Evolutionary conservation across 208 protist species (phyloP), one percentile per base, ranked within the genome.

Genomic region (Novymonas esmeraldas): DNA sequence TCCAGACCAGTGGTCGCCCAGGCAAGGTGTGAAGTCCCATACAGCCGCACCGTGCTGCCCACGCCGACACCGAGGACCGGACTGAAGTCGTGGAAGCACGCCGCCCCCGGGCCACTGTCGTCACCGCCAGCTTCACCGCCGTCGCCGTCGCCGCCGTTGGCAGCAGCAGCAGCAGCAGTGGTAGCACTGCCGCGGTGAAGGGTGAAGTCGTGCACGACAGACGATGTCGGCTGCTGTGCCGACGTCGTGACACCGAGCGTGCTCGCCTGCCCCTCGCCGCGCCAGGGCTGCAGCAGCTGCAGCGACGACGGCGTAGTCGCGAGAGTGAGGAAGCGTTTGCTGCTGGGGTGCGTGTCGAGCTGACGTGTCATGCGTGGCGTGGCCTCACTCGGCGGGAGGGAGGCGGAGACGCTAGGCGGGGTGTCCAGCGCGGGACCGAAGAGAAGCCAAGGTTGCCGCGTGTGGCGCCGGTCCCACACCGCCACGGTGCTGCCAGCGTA

Each of bases 401-500:
- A 20, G 26, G 49, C 34, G 1, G 49, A n/a, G 24, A 3, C 36
- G 50, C 16, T 24, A 28, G 36, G 26, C 31, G 14, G 18, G 31
- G 29, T 65, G 31, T 31, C 60, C 44, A 65, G 39, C 51, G 48
- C 68, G 14, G 49, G 44, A 18, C 62, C 64, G 39, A 67, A 70
- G 41, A 67, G 48, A 26, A 71, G 33, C 39, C 49, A 55, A 16
- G 78, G 78, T 31, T 62, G 48, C 41, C 57, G 45, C 24, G 52
- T 36, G 59, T 67, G 61, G 28, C 78, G 78, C 29, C 64, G 42
- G 55, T 83, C 78, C 73, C 73, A 83, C 42, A 83, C 60, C 22
- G 83, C 76, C 14, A 82, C 85, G 7, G 73, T 59, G 26, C 73
- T 75, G 26, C 75, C 80, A 52, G 80, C 74, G 71, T 92, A 90